phyloP scores from a whole-genome alignment of 139 green algal species.

The Chlamydomonas incerta region DNA sequence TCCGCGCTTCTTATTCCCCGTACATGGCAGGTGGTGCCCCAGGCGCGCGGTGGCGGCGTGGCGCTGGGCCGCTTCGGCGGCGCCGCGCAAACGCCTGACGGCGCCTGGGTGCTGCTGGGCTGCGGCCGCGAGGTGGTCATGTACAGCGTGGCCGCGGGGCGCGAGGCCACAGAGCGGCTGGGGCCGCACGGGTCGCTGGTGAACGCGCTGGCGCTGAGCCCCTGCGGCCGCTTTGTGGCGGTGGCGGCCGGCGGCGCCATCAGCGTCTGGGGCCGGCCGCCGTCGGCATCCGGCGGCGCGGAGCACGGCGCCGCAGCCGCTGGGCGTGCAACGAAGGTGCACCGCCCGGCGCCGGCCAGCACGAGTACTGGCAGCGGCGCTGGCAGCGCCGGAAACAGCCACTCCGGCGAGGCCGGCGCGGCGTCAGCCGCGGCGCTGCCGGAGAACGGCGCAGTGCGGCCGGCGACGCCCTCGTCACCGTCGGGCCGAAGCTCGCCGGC shows the following conservation, averaged over 20 bases:
- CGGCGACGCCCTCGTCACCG: too few species aligned
- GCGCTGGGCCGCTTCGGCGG: background rate
- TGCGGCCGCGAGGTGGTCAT: constrained; percentile 22
- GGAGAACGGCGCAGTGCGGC: too few species aligned
- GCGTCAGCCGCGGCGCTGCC: too few species aligned
- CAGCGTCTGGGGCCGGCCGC: background rate
- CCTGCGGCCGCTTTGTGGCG: background rate
- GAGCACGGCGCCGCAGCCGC: background rate
- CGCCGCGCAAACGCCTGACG: background rate
- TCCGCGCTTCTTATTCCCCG: too few species aligned
- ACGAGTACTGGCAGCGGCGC: too few species aligned
- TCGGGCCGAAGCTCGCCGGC: background rate
- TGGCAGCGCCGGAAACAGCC: background rate
- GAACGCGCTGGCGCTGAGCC: background rate
- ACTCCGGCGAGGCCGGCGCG: background rate
- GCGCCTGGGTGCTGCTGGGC: constrained; percentile 5
- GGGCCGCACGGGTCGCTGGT: background rate
- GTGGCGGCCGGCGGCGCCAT: background rate
- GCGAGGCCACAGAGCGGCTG: constrained; percentile 3
- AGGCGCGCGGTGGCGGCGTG: background rate
- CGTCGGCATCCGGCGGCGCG: background rate
- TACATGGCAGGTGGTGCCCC: too few species aligned
- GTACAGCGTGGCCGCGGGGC: background rate
- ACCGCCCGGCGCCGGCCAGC: background rate
- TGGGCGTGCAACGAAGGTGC: background rate